phyloP scores from a whole-genome alignment of 2,329 filamentous ascomycete species.

The Microdochium paspali region DNA sequence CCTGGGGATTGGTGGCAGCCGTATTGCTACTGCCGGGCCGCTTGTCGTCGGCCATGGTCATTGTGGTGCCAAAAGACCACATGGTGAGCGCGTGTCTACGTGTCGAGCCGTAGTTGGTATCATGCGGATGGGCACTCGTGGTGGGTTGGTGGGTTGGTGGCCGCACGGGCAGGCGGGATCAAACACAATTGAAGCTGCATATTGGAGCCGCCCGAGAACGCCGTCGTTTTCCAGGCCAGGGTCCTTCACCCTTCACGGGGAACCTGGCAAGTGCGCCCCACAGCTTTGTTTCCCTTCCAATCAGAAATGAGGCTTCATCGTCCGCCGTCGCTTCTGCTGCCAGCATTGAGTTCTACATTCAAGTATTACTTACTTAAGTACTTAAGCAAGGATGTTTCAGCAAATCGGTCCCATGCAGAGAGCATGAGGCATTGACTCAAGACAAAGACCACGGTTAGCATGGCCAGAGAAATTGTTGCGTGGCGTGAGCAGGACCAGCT shows the following conservation, averaged over 20 bases:
- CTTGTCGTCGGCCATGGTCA: constrained; percentile 20
- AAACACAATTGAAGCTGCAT: too few species aligned
- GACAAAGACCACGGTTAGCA: not conserved
- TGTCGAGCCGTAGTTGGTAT: not conserved
- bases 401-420: too few species aligned
- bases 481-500: not conserved
- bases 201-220: too few species aligned
- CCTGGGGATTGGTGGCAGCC: not conserved
- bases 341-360: too few species aligned
- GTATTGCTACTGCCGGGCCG: constrained; percentile 6
- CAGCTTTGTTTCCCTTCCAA: not conserved
- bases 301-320: too few species aligned
- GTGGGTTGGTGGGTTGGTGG: not conserved
- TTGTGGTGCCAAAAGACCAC: constrained; percentile 24
- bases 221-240: not conserved
- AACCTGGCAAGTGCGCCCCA: not conserved
- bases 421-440: not conserved
- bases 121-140: not conserved
- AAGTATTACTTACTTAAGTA: too few species aligned
- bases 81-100: constrained; percentile 6
- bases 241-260: not conserved
- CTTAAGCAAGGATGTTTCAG: too few species aligned
- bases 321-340: too few species aligned
- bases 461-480: not conserved
- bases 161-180: not conserved